Evolutionary conservation across 148 eudicot species (phyloP), one percentile per base, ranked within the genome.

Genomic region (Fagopyrum tataricum): DNA sequence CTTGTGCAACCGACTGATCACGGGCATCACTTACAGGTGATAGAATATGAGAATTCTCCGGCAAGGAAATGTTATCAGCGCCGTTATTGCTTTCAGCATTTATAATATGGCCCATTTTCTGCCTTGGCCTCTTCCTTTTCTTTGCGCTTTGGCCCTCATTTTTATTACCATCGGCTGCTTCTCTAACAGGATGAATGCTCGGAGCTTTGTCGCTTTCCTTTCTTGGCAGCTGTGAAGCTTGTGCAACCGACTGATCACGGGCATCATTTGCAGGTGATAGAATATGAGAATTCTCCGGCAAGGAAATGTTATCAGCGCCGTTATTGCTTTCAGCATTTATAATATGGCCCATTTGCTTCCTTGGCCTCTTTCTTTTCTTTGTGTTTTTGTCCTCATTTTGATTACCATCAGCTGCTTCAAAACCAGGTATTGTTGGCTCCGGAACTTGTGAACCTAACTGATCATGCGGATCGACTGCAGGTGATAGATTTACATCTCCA

Each of bases 391-490:
- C 67, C 67, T 26, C 7, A 31, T 12, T 61, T 61, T 61, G 42
- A 61, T 61, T 51, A 51, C 56, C 20, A 17, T 51, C 56, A 51
- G 56, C 56, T 51, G 56, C 56, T 51, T 51, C 56, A 14, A n/a
- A 3, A 56, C 10, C 26, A 56, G 31, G 8, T 31, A 17, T 14
- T 9, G 12, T 31, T 20, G 58, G 9, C 23, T n/a, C 5, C n/a
- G 21, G n/a, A n/a, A n/a, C n/a, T n/a, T n/a, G n/a, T n/a, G n/a
- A n/a, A n/a, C n/a, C n/a, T n/a, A n/a, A n/a, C n/a, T n/a, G n/a
- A n/a, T n/a, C n/a, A n/a, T n/a, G 37, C 37, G 2, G 37, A 31
- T 31, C 37, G 2, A 31, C 2, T 31, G 37, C 37, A 31, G 37
- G 2, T 31, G 37, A 31, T 31, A 31, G 37, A 31, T 31, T 31